phyloP scores from a whole-genome alignment of 768 basidiomycete species.

The Lentinula raphanica region DNA sequence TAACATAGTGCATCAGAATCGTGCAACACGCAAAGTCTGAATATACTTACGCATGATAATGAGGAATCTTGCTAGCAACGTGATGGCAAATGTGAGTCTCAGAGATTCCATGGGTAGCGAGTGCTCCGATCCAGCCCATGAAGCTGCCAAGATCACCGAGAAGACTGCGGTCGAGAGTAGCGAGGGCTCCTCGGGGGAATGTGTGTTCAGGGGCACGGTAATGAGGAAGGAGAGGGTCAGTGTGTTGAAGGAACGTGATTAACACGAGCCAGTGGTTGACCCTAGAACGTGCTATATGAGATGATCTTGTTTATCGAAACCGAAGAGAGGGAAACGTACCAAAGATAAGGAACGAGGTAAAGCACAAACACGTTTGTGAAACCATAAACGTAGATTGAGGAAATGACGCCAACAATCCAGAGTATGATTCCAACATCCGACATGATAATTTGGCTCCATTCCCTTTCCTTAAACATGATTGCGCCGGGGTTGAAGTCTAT shows the following conservation, averaged over 20 bases:
- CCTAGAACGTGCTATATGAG: slow-evolving; percentile 31
- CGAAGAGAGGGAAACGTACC: slow-evolving; percentile 31
- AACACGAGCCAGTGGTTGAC: slow-evolving; percentile 93
- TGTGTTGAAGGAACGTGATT: slow-evolving; percentile 98
- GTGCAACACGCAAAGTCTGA: not conserved
- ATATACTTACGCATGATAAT: slow-evolving; percentile 70
- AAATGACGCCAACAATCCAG: slow-evolving; percentile 58
- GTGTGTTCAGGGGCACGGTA: slow-evolving; percentile 88
- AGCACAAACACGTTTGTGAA: slow-evolving; percentile 69
- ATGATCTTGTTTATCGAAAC: not conserved
- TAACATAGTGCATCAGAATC: slow-evolving; percentile 17
- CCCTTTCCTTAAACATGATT: slow-evolving; percentile 80
- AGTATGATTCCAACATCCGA: slow-evolving; percentile 81
- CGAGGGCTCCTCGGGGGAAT: slow-evolving; percentile 89
- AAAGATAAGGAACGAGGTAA: slow-evolving; percentile 88
- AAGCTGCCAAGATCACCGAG: slow-evolving; percentile 73
- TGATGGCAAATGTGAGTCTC: slow-evolving; percentile 94
- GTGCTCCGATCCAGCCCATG: slow-evolving; percentile 81
- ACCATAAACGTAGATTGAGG: slow-evolving; percentile 55
- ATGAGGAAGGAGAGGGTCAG: slow-evolving; percentile 91
- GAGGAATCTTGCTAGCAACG: slow-evolving; percentile 91
- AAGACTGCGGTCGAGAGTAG: slow-evolving; percentile 83
- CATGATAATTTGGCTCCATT: slow-evolving; percentile 67
- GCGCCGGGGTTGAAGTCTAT: slow-evolving; percentile 73
- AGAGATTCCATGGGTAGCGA: slow-evolving; percentile 86